Percentiles rank a stretch among this genome's conserved stretches.
These are phyloP conservation scores for Aeminium ludgeri DNA, from an alignment of 495 filamentous ascomycete species.

Conservation along the genomic window DNA sequence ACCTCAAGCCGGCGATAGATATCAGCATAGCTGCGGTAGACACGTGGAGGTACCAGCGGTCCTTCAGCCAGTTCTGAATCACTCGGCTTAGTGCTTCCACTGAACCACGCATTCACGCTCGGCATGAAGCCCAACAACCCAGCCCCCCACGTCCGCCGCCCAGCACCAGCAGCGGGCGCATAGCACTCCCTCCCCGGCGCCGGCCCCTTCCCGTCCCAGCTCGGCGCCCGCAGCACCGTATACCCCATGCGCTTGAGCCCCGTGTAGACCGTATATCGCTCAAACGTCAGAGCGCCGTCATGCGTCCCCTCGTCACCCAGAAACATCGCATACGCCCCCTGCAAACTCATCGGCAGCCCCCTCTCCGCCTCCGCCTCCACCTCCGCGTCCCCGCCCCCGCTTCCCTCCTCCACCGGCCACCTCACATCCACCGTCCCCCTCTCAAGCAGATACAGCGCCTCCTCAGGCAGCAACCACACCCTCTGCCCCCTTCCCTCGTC, in stretches of 20 bases:
- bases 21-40: conserved; percentile 63
- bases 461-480: conserved; percentile 79
- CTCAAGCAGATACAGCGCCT: conserved; percentile 77
- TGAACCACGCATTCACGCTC: neutral
- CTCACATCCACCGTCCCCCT: conserved; percentile 69
- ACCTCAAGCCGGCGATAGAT: conserved; percentile 62
- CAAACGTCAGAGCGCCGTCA: conserved; percentile 50
- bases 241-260: conserved; percentile 75
- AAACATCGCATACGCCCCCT: conserved; percentile 73
- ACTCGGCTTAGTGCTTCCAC: conserved; percentile 1
- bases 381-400: no score
- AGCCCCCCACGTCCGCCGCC: conserved; percentile 4
- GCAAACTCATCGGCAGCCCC: conserved; percentile 68
- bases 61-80: conserved; percentile 30
- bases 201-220: conserved; percentile 28
- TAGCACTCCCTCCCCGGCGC: conserved; percentile 1
- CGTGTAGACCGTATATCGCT: conserved; percentile 73
- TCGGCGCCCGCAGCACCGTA: conserved; percentile 50
- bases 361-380: conserved; percentile 29
- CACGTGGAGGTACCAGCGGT: conserved; percentile 54
- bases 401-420: conserved; percentile 44
- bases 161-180: neutral
- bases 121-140: conserved; percentile 17
- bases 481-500: conserved; percentile 11
- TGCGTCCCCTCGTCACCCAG: conserved; percentile 44